phyloP scores from a whole-genome alignment of 1,284 basidiomycete genomes.

The Crepidotus sp. region DNA sequence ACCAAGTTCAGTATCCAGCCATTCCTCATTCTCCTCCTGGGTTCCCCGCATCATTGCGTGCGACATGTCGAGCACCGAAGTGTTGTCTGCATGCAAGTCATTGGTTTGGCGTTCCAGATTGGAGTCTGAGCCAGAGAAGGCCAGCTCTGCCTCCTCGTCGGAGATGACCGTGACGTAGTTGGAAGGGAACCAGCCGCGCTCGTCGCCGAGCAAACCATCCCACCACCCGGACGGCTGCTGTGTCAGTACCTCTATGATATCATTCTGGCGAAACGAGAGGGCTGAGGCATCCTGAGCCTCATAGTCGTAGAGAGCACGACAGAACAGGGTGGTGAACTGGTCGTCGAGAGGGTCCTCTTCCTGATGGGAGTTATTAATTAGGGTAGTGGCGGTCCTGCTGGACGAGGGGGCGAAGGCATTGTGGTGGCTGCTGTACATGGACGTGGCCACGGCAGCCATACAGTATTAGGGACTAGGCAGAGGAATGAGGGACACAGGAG shows the following conservation, averaged over 20 bases:
- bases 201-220: slow-evolving; percentile 87
- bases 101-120: slow-evolving; percentile 24
- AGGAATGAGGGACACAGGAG: neutral
- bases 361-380: slow-evolving; percentile 10
- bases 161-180: slow-evolving; percentile 84
- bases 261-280: slow-evolving; percentile 78
- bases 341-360: slow-evolving; percentile 35
- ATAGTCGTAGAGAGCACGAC: slow-evolving; percentile 90
- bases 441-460: slow-evolving; percentile 20
- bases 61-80: slow-evolving; percentile 41
- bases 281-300: slow-evolving; percentile 81
- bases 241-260: slow-evolving; percentile 88
- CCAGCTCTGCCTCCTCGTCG: slow-evolving; percentile 70
- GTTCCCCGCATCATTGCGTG: slow-evolving; percentile 38
- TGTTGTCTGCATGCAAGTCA: slow-evolving; percentile 16
- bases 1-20: slow-evolving; percentile 36
- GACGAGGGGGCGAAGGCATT: slow-evolving; percentile 17
- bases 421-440: slow-evolving; percentile 19
- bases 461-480: slow-evolving; percentile 3
- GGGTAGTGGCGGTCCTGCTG: slow-evolving; percentile 5
- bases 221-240: slow-evolving; percentile 95
- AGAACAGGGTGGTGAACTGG: slow-evolving; percentile 68
- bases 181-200: slow-evolving; percentile 96
- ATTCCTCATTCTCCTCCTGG: slow-evolving; percentile 38
- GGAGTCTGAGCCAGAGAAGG: slow-evolving; percentile 44